These are phyloP conservation scores for Megacollybia marginata DNA, from an alignment of 768 basidiomycete genomes.

Conservation along the genomic window DNA sequence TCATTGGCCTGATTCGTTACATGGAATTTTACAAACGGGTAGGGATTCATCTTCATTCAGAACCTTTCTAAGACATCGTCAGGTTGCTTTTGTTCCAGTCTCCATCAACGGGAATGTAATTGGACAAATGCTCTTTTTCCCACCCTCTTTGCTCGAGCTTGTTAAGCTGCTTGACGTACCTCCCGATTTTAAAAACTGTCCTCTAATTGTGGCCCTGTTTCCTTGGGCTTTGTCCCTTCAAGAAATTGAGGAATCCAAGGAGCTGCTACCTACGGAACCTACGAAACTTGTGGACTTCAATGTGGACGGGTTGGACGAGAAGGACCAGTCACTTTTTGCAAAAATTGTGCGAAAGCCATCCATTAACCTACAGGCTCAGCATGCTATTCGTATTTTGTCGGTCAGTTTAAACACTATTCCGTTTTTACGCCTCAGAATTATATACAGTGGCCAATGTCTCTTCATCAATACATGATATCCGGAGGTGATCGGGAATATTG, in stretches of 20 bases:
- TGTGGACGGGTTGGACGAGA: neutral
- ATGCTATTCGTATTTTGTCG: neutral
- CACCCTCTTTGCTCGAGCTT: slow-evolving; percentile 27
- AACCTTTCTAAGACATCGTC: neutral
- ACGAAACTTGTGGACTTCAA: neutral
- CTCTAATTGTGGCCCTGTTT: slow-evolving; percentile 37
- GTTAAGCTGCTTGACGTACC: slow-evolving; percentile 34
- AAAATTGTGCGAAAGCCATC: neutral
- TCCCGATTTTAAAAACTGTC: slow-evolving; percentile 18
- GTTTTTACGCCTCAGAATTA: slow-evolving; percentile 29
- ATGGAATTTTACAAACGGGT: neutral
- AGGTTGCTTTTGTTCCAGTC: slow-evolving; percentile 46
- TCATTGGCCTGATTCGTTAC: neutral
- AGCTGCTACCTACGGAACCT: neutral
- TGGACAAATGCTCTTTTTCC: slow-evolving; percentile 53
- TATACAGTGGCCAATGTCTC: neutral
- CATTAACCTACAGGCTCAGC: neutral
- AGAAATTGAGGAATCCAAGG: slow-evolving; percentile 12
- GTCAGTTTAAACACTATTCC: slow-evolving; percentile 35
- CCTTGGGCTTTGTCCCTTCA: slow-evolving; percentile 35
- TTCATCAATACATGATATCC: slow-evolving; percentile 34
- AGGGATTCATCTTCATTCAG: slow-evolving; percentile 1
- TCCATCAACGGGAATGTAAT: slow-evolving; percentile 37
- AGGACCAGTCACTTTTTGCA: neutral
- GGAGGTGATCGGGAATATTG: slow-evolving; percentile 27